These are phyloP conservation scores for Colletotrichum lindemuthianum DNA, from an alignment of 2,329 filamentous ascomycete species.

Conservation along the genomic window DNA sequence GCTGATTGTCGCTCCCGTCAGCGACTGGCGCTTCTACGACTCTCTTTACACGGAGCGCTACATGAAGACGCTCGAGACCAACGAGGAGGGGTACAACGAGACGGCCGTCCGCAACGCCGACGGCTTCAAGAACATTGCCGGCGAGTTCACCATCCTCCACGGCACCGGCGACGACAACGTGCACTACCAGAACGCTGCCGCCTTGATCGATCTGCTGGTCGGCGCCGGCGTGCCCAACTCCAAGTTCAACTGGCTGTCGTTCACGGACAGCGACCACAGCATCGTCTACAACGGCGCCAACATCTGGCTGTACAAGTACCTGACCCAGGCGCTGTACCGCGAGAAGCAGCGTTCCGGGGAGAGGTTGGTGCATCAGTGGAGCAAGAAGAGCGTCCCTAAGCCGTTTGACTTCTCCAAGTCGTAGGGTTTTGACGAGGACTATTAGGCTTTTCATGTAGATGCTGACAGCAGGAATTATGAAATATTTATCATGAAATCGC, in stretches of 20 bases:
- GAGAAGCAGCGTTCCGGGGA: slow-evolving; percentile 64
- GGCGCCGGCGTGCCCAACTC: slow-evolving; percentile 66
- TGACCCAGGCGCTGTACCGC: slow-evolving; percentile 68
- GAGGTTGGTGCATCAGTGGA: slow-evolving; percentile 48
- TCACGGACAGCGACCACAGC: slow-evolving; percentile 72
- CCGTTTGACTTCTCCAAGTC: slow-evolving; percentile 21
- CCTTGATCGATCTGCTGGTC: slow-evolving; percentile 69
- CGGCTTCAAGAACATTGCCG: slow-evolving; percentile 71
- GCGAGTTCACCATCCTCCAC: slow-evolving; percentile 71
- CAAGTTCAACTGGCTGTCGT: slow-evolving; percentile 71
- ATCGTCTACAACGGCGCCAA: slow-evolving; percentile 67
- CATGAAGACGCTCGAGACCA: slow-evolving; percentile 71
- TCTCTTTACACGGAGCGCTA: slow-evolving; percentile 78
- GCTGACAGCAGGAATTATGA: no score
- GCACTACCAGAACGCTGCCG: slow-evolving; percentile 74
- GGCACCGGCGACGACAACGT: slow-evolving; percentile 78
- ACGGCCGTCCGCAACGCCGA: slow-evolving; percentile 66
- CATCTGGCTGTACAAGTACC: slow-evolving; percentile 69
- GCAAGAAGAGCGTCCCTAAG: slow-evolving; percentile 34
- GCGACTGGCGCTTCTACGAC: slow-evolving; percentile 78
- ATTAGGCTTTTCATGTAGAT: no score
- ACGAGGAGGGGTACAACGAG: slow-evolving; percentile 68
- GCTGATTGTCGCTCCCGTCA: slow-evolving; percentile 72
- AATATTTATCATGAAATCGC: no score
- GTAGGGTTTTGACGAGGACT: neutral